Conservation (phyloP, 768 basidiomycete genomes). For the Strobilomyces dryophilus region DNA sequence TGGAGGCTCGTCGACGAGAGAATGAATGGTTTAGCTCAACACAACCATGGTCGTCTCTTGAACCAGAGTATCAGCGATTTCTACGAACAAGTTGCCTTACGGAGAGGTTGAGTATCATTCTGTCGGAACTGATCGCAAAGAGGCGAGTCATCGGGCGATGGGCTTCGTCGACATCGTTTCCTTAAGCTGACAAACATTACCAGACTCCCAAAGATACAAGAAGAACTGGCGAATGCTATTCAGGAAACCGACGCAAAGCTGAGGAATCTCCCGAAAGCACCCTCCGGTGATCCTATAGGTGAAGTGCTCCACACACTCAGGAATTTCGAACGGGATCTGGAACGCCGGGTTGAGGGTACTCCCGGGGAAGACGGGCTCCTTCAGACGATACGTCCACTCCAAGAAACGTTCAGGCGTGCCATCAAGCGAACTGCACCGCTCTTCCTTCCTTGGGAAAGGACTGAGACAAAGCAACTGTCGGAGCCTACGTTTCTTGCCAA, state of each 20-base stretch:
- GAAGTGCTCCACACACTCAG: slow-evolving; percentile 51
- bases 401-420: slow-evolving; percentile 41
- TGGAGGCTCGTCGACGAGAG: slow-evolving; percentile 56
- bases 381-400: slow-evolving; percentile 30
- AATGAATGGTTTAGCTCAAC: slow-evolving; percentile 49
- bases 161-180: not conserved
- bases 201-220: slow-evolving; percentile 61
- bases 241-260: slow-evolving; percentile 34
- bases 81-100: slow-evolving; percentile 56
- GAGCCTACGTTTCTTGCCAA: slow-evolving; percentile 31
- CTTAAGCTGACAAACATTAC: not conserved
- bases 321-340: slow-evolving; percentile 30
- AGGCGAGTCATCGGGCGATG: slow-evolving; percentile 36
- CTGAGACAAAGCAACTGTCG: not conserved
- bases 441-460: slow-evolving; percentile 49
- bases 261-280: slow-evolving; percentile 42
- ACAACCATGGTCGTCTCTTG: slow-evolving; percentile 53
- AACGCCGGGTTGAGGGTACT: too few relatives aligned
- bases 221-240: slow-evolving; percentile 50
- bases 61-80: slow-evolving; percentile 44
- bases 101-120: slow-evolving; percentile 50
- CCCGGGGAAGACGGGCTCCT: too few relatives aligned
- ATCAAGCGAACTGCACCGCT: slow-evolving; percentile 54
- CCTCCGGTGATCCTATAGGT: slow-evolving; percentile 50
- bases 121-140: slow-evolving; percentile 61